A percentile compares a stretch with the other conserved stretches of the same genome.
phyloP scores from a whole-genome alignment of 2,329 filamentous ascomycete species.

The Trichoderma endophyticum region DNA sequence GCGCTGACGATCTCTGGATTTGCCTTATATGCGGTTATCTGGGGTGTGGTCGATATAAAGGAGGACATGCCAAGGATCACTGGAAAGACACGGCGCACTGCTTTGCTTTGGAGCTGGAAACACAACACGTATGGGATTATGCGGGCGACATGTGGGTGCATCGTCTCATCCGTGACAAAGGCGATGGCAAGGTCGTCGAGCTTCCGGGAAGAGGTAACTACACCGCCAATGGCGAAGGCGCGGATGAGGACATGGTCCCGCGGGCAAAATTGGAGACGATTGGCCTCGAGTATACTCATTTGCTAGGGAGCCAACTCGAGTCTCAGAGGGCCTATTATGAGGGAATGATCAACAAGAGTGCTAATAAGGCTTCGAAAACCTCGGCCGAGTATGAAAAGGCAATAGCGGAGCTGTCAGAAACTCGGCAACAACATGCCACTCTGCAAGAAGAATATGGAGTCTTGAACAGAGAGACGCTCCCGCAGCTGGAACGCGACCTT shows the following conservation, averaged over 20 bases:
- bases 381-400: conserved; percentile 64
- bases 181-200: conserved; percentile 88
- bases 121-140: conserved; percentile 98
- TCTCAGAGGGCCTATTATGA: conserved; percentile 93
- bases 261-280: conserved; percentile 70
- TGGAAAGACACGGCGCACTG: conserved; percentile 87
- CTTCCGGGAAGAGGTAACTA: conserved; percentile 58
- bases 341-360: conserved; percentile 82
- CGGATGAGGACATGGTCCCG: conserved; percentile 65
- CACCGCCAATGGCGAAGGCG: conserved; percentile 21
- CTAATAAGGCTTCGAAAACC: conserved; percentile 81
- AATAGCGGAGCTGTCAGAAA: conserved; percentile 45
- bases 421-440: conserved; percentile 46
- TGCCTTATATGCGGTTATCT: conserved; percentile 91
- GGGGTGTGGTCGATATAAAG: conserved; percentile 91
- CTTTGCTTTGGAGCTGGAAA: conserved; percentile 88
- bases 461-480: conserved; percentile 56
- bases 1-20: conserved; percentile 83
- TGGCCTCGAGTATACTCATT: conserved; percentile 89
- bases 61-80: conserved; percentile 88
- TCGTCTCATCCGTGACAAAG: conserved; percentile 88
- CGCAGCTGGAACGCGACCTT: conserved; percentile 69
- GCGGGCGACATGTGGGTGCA: conserved; percentile 95
- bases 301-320: conserved; percentile 89
- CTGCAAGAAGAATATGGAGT: conserved; percentile 48